Base-by-base conservation (phyloP, 768 basidiomycete genomes). In the Leucosporidium yakuticum region DNA sequence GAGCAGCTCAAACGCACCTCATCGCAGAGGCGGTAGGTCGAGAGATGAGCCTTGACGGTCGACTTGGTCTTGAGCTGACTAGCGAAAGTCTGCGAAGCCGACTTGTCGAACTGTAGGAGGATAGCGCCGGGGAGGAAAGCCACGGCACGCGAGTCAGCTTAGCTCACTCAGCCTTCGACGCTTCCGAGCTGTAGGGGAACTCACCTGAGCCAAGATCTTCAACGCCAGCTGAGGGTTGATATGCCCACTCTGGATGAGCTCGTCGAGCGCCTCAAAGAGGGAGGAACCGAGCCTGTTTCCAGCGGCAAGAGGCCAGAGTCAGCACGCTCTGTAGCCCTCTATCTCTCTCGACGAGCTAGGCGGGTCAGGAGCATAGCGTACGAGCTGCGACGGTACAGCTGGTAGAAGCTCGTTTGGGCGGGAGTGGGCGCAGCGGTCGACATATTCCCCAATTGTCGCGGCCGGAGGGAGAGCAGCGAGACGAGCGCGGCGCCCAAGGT, bases 181-280 rank as follows among this genome's bases (percentile, higher is more conserved):
- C 39, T 23, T 8, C 29, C 21, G 15, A 31, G 31, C 21, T n/a
- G 48, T 31, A 39, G 51, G 31, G 23, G 8, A 15, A 21, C 62
- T 36, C 64, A 96, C 95, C 90, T 97, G 95, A 77, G 89, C 88
- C 67, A 98, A 80, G n/a, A 96, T 91, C 80, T 95, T 91, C 88
- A 97, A 91, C n/a, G 95, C 96, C 74, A 98, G 79, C 81, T 98
- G 95, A 19, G 95, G 95, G 25, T 93, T 95, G 76, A 99, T 99
- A 60, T 90, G 87, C 3, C 95, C 95, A 76, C 88, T 89, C 56
- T 93, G 95, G 75, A 99, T 97, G 73, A 99, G 85, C 81, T 98
- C 95, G 81, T 99, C 96, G 75, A 99, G 85, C 73, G 95, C 93
- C 82, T 99, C 96, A 20, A 94, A 95, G 61, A 99, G 83, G 62